Evolutionary conservation across 768 basidiomycete species (phyloP).

Genomic region (Lactarius pseudohatsudake): DNA sequence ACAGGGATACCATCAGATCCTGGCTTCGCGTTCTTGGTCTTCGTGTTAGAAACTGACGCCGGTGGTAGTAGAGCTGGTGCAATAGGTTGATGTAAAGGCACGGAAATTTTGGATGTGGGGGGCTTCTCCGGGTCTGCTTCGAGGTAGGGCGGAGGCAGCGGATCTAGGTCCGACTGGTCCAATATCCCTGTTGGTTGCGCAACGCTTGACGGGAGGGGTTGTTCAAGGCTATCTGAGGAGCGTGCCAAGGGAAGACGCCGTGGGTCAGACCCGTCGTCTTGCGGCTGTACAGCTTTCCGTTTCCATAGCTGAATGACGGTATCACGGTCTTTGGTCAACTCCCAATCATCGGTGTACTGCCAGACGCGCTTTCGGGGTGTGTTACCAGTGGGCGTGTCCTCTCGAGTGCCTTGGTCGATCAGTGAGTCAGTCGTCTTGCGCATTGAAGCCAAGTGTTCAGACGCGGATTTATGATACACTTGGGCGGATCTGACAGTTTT

Average conservation of each 20-base stretch:
- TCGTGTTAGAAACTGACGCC: slow-evolving; percentile 26
- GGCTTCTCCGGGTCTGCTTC: slow-evolving; percentile 11
- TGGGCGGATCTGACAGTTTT: slow-evolving; percentile 43
- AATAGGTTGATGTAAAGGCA: slow-evolving; percentile 6
- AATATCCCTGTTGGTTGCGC: slow-evolving; percentile 1
- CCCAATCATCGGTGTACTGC: slow-evolving; percentile 71
- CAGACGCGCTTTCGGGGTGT: slow-evolving; percentile 78
- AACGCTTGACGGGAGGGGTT: not conserved
- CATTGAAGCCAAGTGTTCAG: slow-evolving; percentile 47
- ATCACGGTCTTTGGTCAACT: slow-evolving; percentile 63
- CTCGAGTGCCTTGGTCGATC: slow-evolving; percentile 55
- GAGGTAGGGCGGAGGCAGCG: slow-evolving; percentile 20
- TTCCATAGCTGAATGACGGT: slow-evolving; percentile 54
- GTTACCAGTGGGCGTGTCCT: slow-evolving; percentile 65
- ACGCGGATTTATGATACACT: slow-evolving; percentile 45
- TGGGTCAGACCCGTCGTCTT: slow-evolving; percentile 34
- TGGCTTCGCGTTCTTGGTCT: slow-evolving; percentile 31
- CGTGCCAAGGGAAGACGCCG: slow-evolving; percentile 21
- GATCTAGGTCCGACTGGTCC: slow-evolving; percentile 17
- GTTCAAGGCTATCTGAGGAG: slow-evolving; percentile 1
- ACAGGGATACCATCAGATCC: slow-evolving; percentile 20
- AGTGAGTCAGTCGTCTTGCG: slow-evolving; percentile 52
- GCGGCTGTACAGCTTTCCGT: slow-evolving; percentile 35
- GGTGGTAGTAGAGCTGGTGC: slow-evolving; percentile 27
- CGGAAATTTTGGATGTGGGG: slow-evolving; percentile 5